phyloP scores from a whole-genome alignment of 495 filamentous ascomycete species.

The Aspergillus incahuasiensis region DNA sequence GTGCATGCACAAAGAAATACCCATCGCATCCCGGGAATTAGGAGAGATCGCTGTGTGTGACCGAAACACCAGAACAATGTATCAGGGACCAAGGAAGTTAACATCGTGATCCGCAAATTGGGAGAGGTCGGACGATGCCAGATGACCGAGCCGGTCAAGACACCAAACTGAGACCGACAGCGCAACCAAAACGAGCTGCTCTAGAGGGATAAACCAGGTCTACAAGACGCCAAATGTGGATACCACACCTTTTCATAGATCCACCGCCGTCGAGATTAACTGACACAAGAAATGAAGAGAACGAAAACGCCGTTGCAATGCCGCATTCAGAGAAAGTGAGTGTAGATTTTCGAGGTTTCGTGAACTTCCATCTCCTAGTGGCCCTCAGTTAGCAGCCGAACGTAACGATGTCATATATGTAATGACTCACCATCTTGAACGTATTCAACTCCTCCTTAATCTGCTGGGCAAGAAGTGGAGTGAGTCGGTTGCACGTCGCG shows the following conservation, averaged over 20 bases:
- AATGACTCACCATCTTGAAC: conserved; percentile 91
- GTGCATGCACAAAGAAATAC: conserved; percentile 12
- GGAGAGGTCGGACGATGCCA: conserved; percentile 2
- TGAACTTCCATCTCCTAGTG: conserved; percentile 99
- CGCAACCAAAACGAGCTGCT: conserved; percentile 22
- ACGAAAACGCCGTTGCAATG: conserved; percentile 27
- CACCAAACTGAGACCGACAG: conserved; percentile 7
- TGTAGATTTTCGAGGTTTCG: conserved; percentile 96
- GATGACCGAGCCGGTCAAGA: conserved; percentile 1
- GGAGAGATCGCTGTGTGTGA: conserved; percentile 13
- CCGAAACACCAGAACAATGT: conserved; percentile 20
- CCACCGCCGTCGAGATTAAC: conserved; percentile 22
- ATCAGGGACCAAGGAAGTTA: conserved; percentile 8
- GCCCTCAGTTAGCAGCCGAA: conserved; percentile 23
- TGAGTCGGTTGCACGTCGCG: conserved; percentile 95
- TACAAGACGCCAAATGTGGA: conserved; percentile 24
- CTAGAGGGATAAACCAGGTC: conserved; percentile 21
- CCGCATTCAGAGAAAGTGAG: conserved; percentile 85
- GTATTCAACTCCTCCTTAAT: conserved; percentile 99
- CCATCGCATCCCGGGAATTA: conserved; percentile 13
- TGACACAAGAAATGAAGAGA: conserved; percentile 16
- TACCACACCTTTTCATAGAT: conserved; percentile 22
- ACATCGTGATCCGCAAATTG: conserved; percentile 5
- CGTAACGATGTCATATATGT: conserved; percentile 5
- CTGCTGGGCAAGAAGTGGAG: conserved; percentile 94